These are phyloP conservation scores for Solanum aculeatissimum DNA, from an alignment of 305 asterid species.

Conservation along the genomic window DNA sequence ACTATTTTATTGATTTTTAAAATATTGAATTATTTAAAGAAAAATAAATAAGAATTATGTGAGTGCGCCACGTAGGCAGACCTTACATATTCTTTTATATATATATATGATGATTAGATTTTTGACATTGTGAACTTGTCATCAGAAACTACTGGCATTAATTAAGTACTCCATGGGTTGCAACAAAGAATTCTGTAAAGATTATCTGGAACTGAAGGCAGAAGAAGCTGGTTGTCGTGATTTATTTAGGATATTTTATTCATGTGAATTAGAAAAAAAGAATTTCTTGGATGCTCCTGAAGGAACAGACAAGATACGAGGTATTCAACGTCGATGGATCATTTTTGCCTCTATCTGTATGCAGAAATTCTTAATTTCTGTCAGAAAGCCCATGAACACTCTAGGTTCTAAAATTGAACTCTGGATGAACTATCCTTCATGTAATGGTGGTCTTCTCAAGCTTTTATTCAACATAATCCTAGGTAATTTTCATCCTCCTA, in stretches of 20 bases:
- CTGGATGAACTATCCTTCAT: constrained; percentile 29
- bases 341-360: constrained; percentile 35
- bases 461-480: constrained; percentile 31
- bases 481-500: constrained; percentile 14
- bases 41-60: too few species aligned
- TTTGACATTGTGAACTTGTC: neutral
- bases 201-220: constrained; percentile 29
- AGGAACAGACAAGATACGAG: neutral
- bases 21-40: too few species aligned
- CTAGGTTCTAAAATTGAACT: constrained; percentile 27
- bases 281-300: constrained; percentile 16
- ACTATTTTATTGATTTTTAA: too few species aligned
- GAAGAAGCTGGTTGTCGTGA: constrained; percentile 31
- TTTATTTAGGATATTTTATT: constrained; percentile 24
- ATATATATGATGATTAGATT: too few species aligned
- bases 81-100: too few species aligned
- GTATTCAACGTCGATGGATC: constrained; percentile 39
- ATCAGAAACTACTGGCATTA: neutral
- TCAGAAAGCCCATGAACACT: constrained; percentile 30
- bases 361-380: constrained; percentile 24
- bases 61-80: too few species aligned
- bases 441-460: constrained; percentile 36
- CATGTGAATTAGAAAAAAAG: constrained; percentile 18
- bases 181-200: constrained; percentile 16
- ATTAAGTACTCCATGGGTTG: constrained; percentile 7